phyloP scores from a whole-genome alignment of 2,329 filamentous ascomycete genomes.

The Akanthomyces uredinophilus region DNA sequence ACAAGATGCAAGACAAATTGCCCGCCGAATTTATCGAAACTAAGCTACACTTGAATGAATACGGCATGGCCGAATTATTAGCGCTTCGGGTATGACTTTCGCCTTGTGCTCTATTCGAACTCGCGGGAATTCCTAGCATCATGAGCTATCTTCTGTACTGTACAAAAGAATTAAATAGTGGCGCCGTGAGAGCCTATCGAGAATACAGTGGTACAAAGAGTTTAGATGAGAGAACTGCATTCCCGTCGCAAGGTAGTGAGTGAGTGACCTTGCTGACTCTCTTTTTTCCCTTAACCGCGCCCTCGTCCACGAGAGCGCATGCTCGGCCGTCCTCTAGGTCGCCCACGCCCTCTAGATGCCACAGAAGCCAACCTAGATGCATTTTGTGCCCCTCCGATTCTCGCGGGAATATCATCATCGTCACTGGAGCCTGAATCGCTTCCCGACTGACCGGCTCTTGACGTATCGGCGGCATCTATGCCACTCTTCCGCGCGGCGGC shows the following conservation, averaged over 20 bases:
- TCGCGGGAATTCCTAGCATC: background rate
- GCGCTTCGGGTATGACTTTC: too few species aligned
- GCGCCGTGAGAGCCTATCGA: background rate
- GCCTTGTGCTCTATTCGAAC: background rate
- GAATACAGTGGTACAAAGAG: background rate
- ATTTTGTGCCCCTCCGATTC: conserved; percentile 1
- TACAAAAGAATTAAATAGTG: too few species aligned
- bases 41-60: background rate
- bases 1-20: background rate
- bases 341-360: conserved; percentile 18
- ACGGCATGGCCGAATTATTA: too few species aligned
- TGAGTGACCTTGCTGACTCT: too few species aligned
- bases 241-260: background rate
- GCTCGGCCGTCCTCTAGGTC: conserved; percentile 20
- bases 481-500: background rate
- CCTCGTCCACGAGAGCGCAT: conserved; percentile 9
- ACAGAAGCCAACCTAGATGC: background rate
- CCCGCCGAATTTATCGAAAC: too few species aligned
- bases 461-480: background rate
- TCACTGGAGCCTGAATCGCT: conserved; percentile 15
- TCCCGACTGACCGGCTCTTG: background rate
- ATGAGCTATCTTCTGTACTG: background rate
- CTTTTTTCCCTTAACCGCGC: background rate
- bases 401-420: conserved; percentile 17
- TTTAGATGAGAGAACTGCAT: background rate